Evolutionary conservation across 192 early-diverging fungal species (phyloP), one percentile per base, ranked within the genome.

Genomic region (Linnemannia elongata): DNA sequence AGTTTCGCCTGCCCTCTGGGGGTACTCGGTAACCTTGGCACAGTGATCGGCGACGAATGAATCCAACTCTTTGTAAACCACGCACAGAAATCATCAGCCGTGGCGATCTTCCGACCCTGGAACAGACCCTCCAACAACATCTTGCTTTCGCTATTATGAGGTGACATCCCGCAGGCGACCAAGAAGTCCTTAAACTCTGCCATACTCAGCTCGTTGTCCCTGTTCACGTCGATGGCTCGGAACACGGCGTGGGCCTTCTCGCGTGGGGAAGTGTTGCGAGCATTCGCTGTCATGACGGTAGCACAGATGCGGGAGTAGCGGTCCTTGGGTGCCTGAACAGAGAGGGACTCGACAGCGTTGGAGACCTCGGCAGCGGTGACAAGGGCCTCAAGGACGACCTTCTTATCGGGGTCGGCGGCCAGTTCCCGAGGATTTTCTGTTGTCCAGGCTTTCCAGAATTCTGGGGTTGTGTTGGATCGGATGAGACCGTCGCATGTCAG

Each of bases 11-110:
- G 84, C 9, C 84, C 79, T 13, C 84, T 45, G 3, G 84, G 84
- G 13, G 84, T 86, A 10, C 39, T 81, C 33, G 84, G 84, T 71
- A 81, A 44, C 6, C 35, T n/a, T 12, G 78, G 83, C 75, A 86
- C 54, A 33, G 75, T 66, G 42, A 80, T 55, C 0, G 78, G n/a
- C 60, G 77, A 80, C 42, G 74, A 54, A 44, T 86, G 83, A 44
- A 86, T 80, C 83, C 83, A 86, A 57, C 80, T 77, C 79, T 86
- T 86, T 54, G 83, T 86, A 70, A 86, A 86, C 83, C 83, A 86
- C 4, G 78, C n/a, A 27, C 78, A 86, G 41, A 86, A 86, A 7
- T 74, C 75, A 55, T 80, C 79, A 30, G 63, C 35, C 10, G 69
- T 68, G 13, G 38, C 74, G 0, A 74, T 35, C 38, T 86, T 80